phyloP scores from a whole-genome alignment of 192 early-diverging fungal genomes.

The Coemansia sp. region DNA sequence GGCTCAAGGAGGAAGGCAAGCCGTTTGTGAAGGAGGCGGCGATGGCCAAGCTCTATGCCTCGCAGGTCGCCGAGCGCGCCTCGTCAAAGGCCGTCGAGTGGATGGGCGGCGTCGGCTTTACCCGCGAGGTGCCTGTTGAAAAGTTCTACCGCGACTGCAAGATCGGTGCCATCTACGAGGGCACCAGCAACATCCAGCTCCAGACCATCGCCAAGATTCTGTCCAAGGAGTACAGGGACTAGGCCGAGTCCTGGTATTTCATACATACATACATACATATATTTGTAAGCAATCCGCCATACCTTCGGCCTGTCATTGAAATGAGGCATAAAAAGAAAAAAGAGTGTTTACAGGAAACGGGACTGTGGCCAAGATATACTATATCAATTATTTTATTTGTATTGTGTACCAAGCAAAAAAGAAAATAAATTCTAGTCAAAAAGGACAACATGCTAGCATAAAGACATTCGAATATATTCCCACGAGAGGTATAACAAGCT shows the following conservation, averaged over 20 bases:
- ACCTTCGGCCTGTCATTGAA: too few species aligned
- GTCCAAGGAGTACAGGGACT: slow-evolving; percentile 35
- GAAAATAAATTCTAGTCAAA: background rate
- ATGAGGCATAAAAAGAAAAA: too few species aligned
- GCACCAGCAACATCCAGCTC: slow-evolving; percentile 94
- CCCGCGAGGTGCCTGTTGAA: slow-evolving; percentile 82
- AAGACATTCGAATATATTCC: too few species aligned
- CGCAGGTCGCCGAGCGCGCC: slow-evolving; percentile 89
- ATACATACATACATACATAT: too few species aligned
- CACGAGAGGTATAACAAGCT: too few species aligned
- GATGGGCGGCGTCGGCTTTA: slow-evolving; percentile 98
- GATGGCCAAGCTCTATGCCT: slow-evolving; percentile 96
- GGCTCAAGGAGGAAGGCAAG: slow-evolving; percentile 89
- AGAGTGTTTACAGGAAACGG: too few species aligned
- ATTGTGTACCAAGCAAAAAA: too few species aligned
- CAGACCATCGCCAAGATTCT: slow-evolving; percentile 82
- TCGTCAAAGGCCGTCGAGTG: slow-evolving; percentile 91
- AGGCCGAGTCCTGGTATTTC: too few species aligned
- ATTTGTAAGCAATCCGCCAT: too few species aligned
- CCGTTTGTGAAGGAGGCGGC: slow-evolving; percentile 94
- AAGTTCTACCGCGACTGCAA: slow-evolving; percentile 97
- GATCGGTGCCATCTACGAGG: slow-evolving; percentile 96
- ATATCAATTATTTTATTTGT: too few species aligned
- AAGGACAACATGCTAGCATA: background rate
- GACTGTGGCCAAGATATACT: too few species aligned